These are phyloP conservation scores for Cytospora mali DNA, from an alignment of 2,329 filamentous ascomycete species.

Conservation along the genomic window DNA sequence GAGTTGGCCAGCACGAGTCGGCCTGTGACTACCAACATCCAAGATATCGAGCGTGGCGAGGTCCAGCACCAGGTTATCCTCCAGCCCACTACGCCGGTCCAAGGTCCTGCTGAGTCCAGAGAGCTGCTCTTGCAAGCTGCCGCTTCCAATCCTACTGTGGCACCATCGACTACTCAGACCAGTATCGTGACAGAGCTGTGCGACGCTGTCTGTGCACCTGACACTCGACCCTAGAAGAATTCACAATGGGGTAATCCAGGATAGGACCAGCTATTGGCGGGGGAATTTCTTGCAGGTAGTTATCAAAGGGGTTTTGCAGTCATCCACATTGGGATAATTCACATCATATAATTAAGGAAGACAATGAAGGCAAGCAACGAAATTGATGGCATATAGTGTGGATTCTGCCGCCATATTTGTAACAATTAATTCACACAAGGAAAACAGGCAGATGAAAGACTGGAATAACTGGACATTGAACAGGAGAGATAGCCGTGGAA, in stretches of 20 bases:
- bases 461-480: background rate
- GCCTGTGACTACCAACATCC: background rate
- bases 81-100: background rate
- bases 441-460: background rate
- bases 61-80: background rate
- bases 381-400: background rate
- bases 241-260: background rate
- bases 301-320: background rate
- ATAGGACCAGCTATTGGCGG: background rate
- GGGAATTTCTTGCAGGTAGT: background rate
- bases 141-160: background rate
- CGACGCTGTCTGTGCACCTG: conserved; percentile 4
- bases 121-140: background rate
- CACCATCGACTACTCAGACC: background rate
- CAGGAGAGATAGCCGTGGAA: conserved; percentile 48
- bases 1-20: conserved; percentile 4
- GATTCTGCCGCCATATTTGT: background rate
- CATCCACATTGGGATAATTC: background rate
- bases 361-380: background rate
- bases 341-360: background rate
- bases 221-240: background rate
- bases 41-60: background rate
- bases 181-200: conserved; percentile 12
- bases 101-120: background rate
- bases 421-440: background rate